Percentiles rank a stretch among this genome's conserved stretches.
phyloP scores from a whole-genome alignment of 345 rosid species.

The Cardiospermum halicacabum region DNA sequence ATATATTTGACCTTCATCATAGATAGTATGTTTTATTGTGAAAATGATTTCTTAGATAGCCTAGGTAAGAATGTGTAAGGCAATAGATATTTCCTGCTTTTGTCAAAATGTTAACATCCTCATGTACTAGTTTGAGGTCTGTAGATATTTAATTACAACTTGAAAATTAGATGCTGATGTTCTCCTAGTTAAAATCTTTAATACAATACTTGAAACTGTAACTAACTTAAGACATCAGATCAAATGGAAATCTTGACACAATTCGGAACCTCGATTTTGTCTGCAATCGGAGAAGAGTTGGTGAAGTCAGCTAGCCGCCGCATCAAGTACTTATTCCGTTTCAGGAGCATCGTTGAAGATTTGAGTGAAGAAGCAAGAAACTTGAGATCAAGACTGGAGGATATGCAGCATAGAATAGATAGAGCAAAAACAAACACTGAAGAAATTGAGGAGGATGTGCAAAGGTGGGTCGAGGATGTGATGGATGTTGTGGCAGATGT shows the following conservation, averaged over 20 bases:
- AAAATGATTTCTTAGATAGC: too few relatives aligned
- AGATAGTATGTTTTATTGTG: too few relatives aligned
- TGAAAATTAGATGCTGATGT: too few relatives aligned
- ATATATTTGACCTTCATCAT: too few relatives aligned
- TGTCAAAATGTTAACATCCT: too few relatives aligned
- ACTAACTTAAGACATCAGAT: not conserved
- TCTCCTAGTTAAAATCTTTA: too few relatives aligned
- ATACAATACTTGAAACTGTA: too few relatives aligned
- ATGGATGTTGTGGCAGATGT: not conserved
- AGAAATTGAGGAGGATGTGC: not conserved
- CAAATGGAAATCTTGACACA: not conserved
- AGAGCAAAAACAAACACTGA: not conserved
- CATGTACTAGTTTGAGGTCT: too few relatives aligned
- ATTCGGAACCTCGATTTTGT: not conserved
- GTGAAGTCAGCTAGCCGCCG: not conserved
- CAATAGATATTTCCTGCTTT: too few relatives aligned
- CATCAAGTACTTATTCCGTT: not conserved
- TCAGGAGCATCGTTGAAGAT: slow-evolving; percentile 4
- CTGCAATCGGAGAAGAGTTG: not conserved
- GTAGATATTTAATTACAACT: too few relatives aligned
- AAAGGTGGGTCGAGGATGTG: not conserved
- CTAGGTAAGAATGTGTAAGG: too few relatives aligned
- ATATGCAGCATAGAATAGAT: not conserved
- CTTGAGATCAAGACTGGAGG: not conserved
- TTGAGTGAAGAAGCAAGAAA: not conserved